These are phyloP conservation scores for Plectranthus barbatus DNA, from an alignment of 257 asterid species.

Conservation along the genomic window DNA sequence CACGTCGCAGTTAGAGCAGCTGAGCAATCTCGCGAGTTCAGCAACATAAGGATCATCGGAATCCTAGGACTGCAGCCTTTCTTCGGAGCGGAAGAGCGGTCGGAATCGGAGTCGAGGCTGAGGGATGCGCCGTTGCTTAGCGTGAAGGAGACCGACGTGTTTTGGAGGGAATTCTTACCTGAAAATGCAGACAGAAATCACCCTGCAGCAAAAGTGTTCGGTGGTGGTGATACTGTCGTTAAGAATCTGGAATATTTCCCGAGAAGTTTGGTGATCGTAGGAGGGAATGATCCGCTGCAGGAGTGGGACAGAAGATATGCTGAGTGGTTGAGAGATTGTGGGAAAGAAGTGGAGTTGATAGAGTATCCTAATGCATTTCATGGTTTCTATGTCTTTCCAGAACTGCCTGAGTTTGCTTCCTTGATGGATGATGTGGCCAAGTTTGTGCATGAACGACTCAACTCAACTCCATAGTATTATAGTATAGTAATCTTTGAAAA, in stretches of 20 bases:
- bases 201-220: conserved; percentile 32
- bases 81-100: conserved; percentile 23
- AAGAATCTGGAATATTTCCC: conserved; percentile 19
- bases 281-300: conserved; percentile 37
- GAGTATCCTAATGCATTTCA: conserved; percentile 37
- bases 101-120: conserved; percentile 16
- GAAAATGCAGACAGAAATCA: conserved; percentile 24
- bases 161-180: not conserved
- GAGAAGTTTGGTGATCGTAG: conserved; percentile 20
- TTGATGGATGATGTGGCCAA: not conserved
- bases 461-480: no score
- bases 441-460: conserved; percentile 13
- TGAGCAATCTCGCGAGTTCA: not conserved
- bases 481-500: no score
- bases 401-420: conserved; percentile 20
- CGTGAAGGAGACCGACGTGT: not conserved
- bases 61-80: conserved; percentile 11
- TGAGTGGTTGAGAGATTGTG: conserved; percentile 23
- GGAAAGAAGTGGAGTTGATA: conserved; percentile 22
- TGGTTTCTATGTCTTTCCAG: conserved; percentile 27
- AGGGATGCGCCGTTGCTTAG: not conserved
- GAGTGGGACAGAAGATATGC: conserved; percentile 33
- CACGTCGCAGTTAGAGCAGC: conserved; percentile 8
- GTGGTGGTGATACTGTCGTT: conserved; percentile 1
- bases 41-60: conserved; percentile 9